phyloP scores from a whole-genome alignment of 345 rosid genomes.

The Balakata baccata region DNA sequence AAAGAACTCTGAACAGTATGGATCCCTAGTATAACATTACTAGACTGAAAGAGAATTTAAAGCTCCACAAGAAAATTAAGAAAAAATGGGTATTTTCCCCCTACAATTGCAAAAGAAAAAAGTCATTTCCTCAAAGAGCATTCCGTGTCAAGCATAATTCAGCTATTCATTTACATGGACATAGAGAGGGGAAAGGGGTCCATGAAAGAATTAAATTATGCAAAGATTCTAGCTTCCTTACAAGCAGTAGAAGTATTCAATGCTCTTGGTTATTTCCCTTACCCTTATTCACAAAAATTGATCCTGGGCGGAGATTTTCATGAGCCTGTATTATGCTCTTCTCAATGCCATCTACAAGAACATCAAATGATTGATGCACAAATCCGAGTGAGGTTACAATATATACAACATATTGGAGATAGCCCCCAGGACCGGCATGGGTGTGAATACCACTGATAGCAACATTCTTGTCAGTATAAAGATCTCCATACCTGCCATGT shows the following conservation, averaged over 20 bases:
- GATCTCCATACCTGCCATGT: slow-evolving; percentile 71
- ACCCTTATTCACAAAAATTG: slow-evolving; percentile 75
- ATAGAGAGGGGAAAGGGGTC: too few species aligned
- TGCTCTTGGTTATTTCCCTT: slow-evolving; percentile 3
- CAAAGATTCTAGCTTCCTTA: not conserved
- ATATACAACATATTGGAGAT: slow-evolving; percentile 88
- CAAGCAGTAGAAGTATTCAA: not conserved
- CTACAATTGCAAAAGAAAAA: not conserved
- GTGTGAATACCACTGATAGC: slow-evolving; percentile 95
- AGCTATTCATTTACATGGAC: too few species aligned
- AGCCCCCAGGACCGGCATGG: slow-evolving; percentile 98
- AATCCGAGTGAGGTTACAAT: slow-evolving; percentile 89
- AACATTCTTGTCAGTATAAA: slow-evolving; percentile 81
- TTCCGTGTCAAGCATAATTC: too few species aligned
- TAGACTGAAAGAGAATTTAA: not conserved
- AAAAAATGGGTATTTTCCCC: not conserved
- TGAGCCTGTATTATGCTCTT: slow-evolving; percentile 83
- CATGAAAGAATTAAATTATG: not conserved
- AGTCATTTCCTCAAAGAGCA: too few species aligned
- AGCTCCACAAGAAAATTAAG: not conserved
- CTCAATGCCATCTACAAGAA: slow-evolving; percentile 91
- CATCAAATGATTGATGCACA: slow-evolving; percentile 93
- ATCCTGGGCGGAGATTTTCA: slow-evolving; percentile 81
- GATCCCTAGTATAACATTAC: not conserved
- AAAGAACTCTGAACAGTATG: not conserved